Evolutionary conservation across 2,329 filamentous ascomycete species (phyloP).

Genomic region (Pseudocercospora crystallina): DNA sequence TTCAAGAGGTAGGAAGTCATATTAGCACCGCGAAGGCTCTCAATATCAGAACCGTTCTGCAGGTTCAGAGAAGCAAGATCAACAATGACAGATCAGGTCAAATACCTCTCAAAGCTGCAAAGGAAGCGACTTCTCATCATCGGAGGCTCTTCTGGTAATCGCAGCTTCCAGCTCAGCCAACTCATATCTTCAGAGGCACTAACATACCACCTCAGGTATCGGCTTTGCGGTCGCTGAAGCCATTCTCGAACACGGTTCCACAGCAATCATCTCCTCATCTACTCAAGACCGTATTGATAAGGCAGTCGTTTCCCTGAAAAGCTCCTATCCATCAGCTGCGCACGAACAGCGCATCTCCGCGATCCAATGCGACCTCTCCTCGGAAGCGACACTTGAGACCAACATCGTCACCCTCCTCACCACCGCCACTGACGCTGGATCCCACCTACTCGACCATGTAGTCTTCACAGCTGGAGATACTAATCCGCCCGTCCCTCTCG

Average conservation of each 20-base stretch:
- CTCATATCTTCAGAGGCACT: slow-evolving; percentile 40
- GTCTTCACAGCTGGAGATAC: not conserved
- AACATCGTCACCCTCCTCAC: slow-evolving; percentile 47
- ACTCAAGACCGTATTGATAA: slow-evolving; percentile 47
- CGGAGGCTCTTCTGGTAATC: slow-evolving; percentile 50
- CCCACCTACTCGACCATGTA: not conserved
- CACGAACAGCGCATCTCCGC: slow-evolving; percentile 33
- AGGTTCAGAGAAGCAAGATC: too few relatives aligned
- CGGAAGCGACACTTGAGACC: slow-evolving; percentile 44
- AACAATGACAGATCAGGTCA: slow-evolving; percentile 37
- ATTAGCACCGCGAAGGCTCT: too few relatives aligned
- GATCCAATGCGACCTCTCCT: slow-evolving; percentile 47
- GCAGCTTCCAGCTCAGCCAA: too few relatives aligned
- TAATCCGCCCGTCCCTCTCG: not conserved
- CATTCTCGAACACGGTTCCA: slow-evolving; percentile 78
- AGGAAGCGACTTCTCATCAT: slow-evolving; percentile 54
- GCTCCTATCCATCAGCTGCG: slow-evolving; percentile 39
- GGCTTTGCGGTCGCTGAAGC: slow-evolving; percentile 75
- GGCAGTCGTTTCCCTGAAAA: slow-evolving; percentile 45
- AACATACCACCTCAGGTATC: too few relatives aligned
- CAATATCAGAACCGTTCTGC: too few relatives aligned
- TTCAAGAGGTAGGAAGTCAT: too few relatives aligned
- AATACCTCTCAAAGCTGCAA: slow-evolving; percentile 18
- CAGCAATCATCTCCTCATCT: slow-evolving; percentile 68
- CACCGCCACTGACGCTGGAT: too few relatives aligned